Base-by-base conservation (phyloP, 2,329 filamentous ascomycete genomes). In the Lasiodiplodia gonubiensis region DNA sequence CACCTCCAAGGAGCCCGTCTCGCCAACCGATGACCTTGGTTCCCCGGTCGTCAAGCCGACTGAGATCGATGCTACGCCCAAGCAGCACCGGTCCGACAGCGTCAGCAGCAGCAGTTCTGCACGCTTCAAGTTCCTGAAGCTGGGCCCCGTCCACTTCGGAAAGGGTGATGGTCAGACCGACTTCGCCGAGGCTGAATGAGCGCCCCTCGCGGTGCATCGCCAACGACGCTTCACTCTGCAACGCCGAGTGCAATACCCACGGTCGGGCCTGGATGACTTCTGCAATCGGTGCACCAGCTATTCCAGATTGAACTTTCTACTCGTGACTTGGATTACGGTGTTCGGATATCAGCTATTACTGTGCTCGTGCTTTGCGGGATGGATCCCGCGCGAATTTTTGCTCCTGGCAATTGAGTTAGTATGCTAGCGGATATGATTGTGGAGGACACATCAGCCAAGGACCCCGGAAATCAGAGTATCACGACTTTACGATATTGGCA, bases 141-240 rank as follows among this genome's bases (percentile, higher is more conserved):
- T 90, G 68, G 86, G 86, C 27, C 87, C 87, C 39, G 87, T 89
- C 68, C 86, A 89, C 83, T 88, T 83, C 78, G 88, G 88, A 71
- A 86, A 80, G 25, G 86, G 82, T 69, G 85, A 85, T 66, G 80
- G 86, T 80, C 83, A 86, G 80, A 82, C 80, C 54, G 87, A 89
- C 80, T 88, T 75, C 68, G 73, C 74, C 61, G 72, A 76, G 23
- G 21, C 46, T 23, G 68, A 69, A 14, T 63, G 59, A 63, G 35
- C 18, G 18, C n/a, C 14, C 23, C 51, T 53, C n/a, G 42, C 7
- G 64, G 53, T 30, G 37, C 27, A 60, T 63, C 30, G 25, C 25
- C 49, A 46, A 39, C 35, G 42, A 30, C 46, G n/a, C 49, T 21
- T 14, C 27, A 52, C 35, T 10, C 25, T 42, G 63, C 49, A 35